phyloP scores from a whole-genome alignment of 805 yeast genomes.

The Myxozyma kluyveri region DNA sequence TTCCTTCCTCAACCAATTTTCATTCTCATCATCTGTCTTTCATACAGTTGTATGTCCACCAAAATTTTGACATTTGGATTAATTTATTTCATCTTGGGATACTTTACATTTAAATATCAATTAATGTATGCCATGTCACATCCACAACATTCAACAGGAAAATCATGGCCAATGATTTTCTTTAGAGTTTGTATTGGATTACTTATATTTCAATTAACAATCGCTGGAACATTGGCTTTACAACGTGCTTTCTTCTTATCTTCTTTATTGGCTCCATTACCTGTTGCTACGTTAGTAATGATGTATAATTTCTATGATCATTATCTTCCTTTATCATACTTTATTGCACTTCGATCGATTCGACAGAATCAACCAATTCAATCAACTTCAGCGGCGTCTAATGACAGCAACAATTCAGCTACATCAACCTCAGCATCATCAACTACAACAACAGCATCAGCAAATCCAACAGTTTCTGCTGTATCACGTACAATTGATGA shows the following conservation, averaged over 20 bases:
- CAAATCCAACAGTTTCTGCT: conserved; percentile 1
- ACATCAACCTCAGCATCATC: conserved; percentile 1
- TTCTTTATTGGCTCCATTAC: conserved; percentile 69
- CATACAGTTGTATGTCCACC: conserved; percentile 86
- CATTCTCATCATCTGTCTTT: conserved; percentile 76
- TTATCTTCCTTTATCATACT: conserved; percentile 74
- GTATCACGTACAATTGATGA: conserved; percentile 70
- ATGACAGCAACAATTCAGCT: conserved; percentile 12
- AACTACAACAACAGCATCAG: background rate
- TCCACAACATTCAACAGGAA: conserved; percentile 95
- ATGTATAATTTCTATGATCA: conserved; percentile 79
- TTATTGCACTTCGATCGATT: conserved; percentile 79
- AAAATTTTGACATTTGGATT: conserved; percentile 82
- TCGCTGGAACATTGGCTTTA: conserved; percentile 85
- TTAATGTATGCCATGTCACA: conserved; percentile 83
- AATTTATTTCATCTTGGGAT: conserved; percentile 79
- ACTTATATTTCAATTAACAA: conserved; percentile 80
- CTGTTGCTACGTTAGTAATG: conserved; percentile 61
- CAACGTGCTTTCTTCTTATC: conserved; percentile 78
- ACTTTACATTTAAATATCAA: conserved; percentile 86
- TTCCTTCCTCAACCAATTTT: conserved; percentile 89
- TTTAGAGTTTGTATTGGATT: conserved; percentile 80
- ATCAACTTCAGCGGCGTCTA: too few species aligned
- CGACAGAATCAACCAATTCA: conserved; percentile 8
- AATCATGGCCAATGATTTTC: conserved; percentile 89